phyloP scores from a whole-genome alignment of 257 asterid species.

The Lithospermum erythrorhizon region DNA sequence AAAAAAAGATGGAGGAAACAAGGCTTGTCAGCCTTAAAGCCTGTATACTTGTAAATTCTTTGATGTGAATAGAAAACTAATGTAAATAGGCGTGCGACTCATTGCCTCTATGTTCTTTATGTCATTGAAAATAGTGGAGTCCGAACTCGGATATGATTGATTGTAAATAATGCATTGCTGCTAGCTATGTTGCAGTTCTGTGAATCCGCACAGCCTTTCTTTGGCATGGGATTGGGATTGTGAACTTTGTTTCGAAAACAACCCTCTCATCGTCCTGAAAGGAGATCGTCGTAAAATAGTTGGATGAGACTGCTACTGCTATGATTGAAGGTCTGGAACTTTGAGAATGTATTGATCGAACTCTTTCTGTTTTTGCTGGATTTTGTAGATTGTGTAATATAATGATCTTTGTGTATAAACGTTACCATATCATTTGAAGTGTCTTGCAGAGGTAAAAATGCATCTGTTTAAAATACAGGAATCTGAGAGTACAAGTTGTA shows the following conservation, averaged over 20 bases:
- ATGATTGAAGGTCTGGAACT: background rate
- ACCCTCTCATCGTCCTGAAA: background rate
- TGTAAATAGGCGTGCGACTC: background rate
- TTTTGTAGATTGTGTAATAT: background rate
- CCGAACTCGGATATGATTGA: background rate
- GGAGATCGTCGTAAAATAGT: background rate
- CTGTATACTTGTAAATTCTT: slow-evolving; percentile 13
- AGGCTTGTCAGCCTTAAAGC: background rate
- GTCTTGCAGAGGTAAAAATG: no score
- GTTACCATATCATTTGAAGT: no score
- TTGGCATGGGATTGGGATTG: background rate
- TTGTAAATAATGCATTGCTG: background rate
- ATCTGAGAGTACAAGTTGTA: no score
- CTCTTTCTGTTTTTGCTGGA: background rate
- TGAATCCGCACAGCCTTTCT: background rate
- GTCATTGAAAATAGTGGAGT: slow-evolving; percentile 11
- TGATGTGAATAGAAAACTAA: slow-evolving; percentile 17
- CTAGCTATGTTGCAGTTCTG: background rate
- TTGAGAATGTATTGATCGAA: background rate
- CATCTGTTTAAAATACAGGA: no score
- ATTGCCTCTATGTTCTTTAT: background rate
- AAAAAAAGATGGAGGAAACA: background rate
- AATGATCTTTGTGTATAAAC: background rate
- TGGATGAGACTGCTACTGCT: background rate
- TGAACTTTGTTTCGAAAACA: background rate